These are phyloP conservation scores for Trichopus zeylanicus DNA, from an alignment of 116 monocot species.

Conservation along the genomic window DNA sequence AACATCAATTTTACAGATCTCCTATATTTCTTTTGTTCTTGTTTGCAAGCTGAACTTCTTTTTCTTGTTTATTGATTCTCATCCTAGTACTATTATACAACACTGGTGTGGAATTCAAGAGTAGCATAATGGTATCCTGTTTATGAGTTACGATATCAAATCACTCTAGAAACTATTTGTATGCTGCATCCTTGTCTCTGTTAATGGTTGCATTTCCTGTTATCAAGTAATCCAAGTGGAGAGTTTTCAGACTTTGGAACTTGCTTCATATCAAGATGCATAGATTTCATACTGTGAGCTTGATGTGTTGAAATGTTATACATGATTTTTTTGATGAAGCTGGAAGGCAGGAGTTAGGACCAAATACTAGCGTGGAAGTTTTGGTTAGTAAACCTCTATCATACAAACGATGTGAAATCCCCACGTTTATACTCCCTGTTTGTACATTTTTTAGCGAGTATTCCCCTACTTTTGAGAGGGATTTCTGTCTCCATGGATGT, in stretches of 20 bases:
- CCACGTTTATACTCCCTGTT: too few relatives aligned
- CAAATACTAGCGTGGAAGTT: background rate
- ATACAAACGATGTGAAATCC: too few relatives aligned
- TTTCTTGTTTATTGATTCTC: background rate
- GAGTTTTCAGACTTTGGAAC: too few relatives aligned
- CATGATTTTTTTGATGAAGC: background rate
- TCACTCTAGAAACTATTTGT: too few relatives aligned
- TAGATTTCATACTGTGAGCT: background rate
- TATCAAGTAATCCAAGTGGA: too few relatives aligned
- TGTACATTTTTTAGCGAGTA: too few relatives aligned
- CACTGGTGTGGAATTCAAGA: background rate
- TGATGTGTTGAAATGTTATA: background rate
- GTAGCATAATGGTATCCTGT: background rate
- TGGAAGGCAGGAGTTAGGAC: background rate
- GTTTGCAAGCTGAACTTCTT: background rate
- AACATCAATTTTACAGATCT: too few relatives aligned
- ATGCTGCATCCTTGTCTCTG: too few relatives aligned
- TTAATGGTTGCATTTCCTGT: too few relatives aligned
- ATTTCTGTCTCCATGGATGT: too few relatives aligned
- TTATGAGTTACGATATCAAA: background rate
- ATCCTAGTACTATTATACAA: background rate
- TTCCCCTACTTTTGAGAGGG: too few relatives aligned
- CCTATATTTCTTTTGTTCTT: too few relatives aligned
- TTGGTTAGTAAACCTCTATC: background rate
- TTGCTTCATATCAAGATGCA: background rate